Conservation (phyloP, 306 rosid species). For the Abrus precatorius region DNA sequence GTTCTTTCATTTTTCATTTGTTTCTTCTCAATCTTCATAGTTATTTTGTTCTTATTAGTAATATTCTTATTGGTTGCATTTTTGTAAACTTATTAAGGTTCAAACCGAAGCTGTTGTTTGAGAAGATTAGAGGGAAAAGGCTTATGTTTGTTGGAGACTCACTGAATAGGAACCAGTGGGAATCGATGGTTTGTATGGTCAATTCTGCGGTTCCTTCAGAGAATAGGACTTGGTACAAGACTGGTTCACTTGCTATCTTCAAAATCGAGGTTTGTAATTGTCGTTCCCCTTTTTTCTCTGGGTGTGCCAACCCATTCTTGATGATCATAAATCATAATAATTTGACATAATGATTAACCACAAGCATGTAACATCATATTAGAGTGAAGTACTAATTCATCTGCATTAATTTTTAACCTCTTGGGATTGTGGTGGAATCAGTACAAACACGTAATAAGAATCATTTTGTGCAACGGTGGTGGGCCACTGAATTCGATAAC, state of each 20-base stretch:
- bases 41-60: neutral
- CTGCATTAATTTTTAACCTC: conserved; percentile 2
- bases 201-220: conserved; percentile 74
- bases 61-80: conserved; percentile 27
- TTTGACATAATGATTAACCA: conserved; percentile 16
- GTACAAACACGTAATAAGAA: neutral
- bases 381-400: conserved; percentile 18
- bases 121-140: conserved; percentile 95
- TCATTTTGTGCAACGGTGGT: conserved; percentile 12
- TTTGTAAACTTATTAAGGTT: conserved; percentile 61
- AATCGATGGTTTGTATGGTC: conserved; percentile 97
- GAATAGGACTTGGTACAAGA: conserved; percentile 80
- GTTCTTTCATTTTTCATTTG: neutral
- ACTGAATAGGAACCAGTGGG: conserved; percentile 97
- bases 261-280: conserved; percentile 71
- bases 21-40: neutral
- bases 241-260: conserved; percentile 84
- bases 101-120: conserved; percentile 82
- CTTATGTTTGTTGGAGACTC: conserved; percentile 99
- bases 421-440: neutral
- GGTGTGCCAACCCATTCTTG: neutral
- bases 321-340: conserved; percentile 14
- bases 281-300: neutral
- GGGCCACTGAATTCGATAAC: conserved; percentile 43
- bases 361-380: conserved; percentile 14